These are phyloP conservation scores for Penicillium occitanis DNA, from an alignment of 2,329 filamentous ascomycete genomes.

Conservation along the genomic window DNA sequence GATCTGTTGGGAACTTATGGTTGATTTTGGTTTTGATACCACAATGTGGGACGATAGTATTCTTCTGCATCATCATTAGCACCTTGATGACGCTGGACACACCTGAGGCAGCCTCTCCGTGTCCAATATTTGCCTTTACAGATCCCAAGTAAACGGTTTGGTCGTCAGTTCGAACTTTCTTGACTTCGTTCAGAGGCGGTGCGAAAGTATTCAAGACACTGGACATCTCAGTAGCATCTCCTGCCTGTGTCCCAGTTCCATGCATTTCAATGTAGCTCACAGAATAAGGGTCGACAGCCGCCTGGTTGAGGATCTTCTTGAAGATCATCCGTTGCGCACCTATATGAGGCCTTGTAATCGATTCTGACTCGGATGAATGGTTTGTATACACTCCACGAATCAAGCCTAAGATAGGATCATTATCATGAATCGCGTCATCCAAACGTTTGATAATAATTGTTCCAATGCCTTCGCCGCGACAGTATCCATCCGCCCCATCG, in stretches of 20 bases:
- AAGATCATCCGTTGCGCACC: slow-evolving; percentile 31
- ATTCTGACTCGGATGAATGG: slow-evolving; percentile 42
- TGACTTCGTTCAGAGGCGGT: not conserved
- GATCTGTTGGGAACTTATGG: slow-evolving; percentile 45
- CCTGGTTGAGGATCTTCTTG: slow-evolving; percentile 26
- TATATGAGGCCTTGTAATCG: slow-evolving; percentile 37
- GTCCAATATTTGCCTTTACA: slow-evolving; percentile 65
- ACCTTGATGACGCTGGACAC: slow-evolving; percentile 31
- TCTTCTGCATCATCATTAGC: slow-evolving; percentile 40
- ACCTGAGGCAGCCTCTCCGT: slow-evolving; percentile 56
- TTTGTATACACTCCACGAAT: slow-evolving; percentile 43
- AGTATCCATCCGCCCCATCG: slow-evolving; percentile 51
- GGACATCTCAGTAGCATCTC: slow-evolving; percentile 50
- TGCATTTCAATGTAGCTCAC: slow-evolving; percentile 81
- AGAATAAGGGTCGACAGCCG: slow-evolving; percentile 50
- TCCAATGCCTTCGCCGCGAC: slow-evolving; percentile 49
- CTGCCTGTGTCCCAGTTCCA: slow-evolving; percentile 76
- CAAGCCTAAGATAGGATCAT: slow-evolving; percentile 39
- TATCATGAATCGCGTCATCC: slow-evolving; percentile 48
- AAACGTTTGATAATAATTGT: slow-evolving; percentile 50
- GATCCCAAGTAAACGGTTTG: slow-evolving; percentile 61
- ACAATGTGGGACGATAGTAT: slow-evolving; percentile 34
- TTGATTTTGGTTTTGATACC: slow-evolving; percentile 48
- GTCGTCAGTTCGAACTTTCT: slow-evolving; percentile 27
- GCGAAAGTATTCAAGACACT: too few relatives aligned